These are phyloP conservation scores for Arctium minus DNA, from an alignment of 129 eudicot species.

Conservation along the genomic window DNA sequence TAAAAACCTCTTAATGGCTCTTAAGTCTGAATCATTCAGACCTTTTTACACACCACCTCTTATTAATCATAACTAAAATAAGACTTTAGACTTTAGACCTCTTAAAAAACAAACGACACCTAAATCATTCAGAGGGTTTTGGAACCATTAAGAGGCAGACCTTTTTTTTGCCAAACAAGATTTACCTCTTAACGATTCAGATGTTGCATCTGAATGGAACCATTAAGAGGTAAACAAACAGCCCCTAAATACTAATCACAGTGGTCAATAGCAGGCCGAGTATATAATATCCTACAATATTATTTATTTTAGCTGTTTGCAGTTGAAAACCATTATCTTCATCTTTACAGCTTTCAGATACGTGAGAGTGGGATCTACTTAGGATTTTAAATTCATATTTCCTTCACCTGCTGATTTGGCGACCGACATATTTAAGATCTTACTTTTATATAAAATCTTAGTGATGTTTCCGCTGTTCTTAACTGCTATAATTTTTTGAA, in stretches of 20 bases:
- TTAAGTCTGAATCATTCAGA: too few species aligned
- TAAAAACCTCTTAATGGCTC: too few species aligned
- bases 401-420: not conserved
- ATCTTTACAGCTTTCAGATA: not conserved
- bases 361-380: not conserved
- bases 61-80: too few species aligned
- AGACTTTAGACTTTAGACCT: too few species aligned
- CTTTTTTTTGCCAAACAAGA: too few species aligned
- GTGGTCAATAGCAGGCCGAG: not conserved
- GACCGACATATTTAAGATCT: not conserved
- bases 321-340: not conserved
- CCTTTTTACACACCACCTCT: too few species aligned
- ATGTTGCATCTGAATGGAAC: too few species aligned
- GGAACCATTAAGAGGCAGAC: too few species aligned
- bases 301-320: not conserved
- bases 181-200: too few species aligned
- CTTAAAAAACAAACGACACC: too few species aligned
- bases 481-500: not conserved
- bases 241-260: not conserved
- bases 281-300: not conserved
- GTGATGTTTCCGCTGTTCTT: not conserved
- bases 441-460: not conserved
- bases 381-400: not conserved
- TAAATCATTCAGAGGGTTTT: too few species aligned
- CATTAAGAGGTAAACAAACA: too few species aligned